phyloP scores from a whole-genome alignment of 306 rosid genomes.

The cucumber (Cucumis sativus) region Cucumber_9930_V3 NC_026657.2:26296501-26297000 shows the following conservation, averaged over 20 bases:
- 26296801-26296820: neutral
- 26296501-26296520: neutral
- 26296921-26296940: neutral
- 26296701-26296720: neutral
- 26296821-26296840: neutral
- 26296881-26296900: no score
- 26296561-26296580: neutral
- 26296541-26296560: neutral
- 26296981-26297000: constrained; percentile 78
- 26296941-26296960: neutral
- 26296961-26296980: constrained; percentile 32
- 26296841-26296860: neutral
- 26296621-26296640: neutral
- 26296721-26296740: neutral
- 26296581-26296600: neutral
- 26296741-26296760: neutral
- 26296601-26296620: neutral
- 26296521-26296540: neutral
- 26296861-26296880: neutral
- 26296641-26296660: neutral
- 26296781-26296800: neutral
- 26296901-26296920: neutral
- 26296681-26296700: neutral
- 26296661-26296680: neutral
- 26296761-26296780: neutral